These are phyloP conservation scores for Haplosporangium sp. DNA, from an alignment of 371 early-diverging fungal species.

Conservation along the genomic window DNA sequence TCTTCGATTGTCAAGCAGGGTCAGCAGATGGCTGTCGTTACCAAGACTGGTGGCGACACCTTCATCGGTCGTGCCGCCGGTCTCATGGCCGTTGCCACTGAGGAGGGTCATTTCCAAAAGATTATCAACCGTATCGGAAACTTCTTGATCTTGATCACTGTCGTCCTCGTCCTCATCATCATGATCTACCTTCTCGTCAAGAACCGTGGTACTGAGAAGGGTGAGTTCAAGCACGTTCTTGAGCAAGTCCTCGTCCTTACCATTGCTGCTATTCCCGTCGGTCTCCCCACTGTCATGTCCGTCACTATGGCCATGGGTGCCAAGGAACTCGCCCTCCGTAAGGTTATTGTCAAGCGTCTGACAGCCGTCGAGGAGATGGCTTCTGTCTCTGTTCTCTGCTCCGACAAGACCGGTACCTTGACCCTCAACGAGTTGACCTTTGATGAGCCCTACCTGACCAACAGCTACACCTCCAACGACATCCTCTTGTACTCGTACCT, in stretches of 20 bases:
- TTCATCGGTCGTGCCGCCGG: constrained; percentile 91
- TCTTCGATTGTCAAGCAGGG: constrained; percentile 88
- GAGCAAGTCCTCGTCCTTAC: constrained; percentile 90
- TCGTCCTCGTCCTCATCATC: constrained; percentile 83
- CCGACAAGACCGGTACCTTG: constrained; percentile 98
- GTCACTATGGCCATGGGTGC: constrained; percentile 98
- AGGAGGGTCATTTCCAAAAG: constrained; percentile 90
- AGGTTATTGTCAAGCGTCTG: constrained; percentile 95
- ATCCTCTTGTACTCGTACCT: constrained; percentile 86
- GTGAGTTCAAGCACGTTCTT: constrained; percentile 67
- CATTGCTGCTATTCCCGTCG: constrained; percentile 97
- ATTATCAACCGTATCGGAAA: constrained; percentile 92
- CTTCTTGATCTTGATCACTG: constrained; percentile 86
- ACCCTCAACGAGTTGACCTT: constrained; percentile 94
- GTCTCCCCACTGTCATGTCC: constrained; percentile 95
- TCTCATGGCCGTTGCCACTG: constrained; percentile 83
- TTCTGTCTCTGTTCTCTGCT: constrained; percentile 91
- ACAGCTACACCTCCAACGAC: constrained; percentile 78
- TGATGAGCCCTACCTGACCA: constrained; percentile 86
- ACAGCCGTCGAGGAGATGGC: constrained; percentile 96
- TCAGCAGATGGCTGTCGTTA: constrained; percentile 86
- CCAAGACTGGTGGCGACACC: constrained; percentile 85
- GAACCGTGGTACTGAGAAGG: constrained; percentile 25
- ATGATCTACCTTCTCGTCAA: constrained; percentile 76
- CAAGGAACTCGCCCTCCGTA: constrained; percentile 87